Evolutionary conservation across 352 stramenopile genomes (phyloP).

Genomic region (Pythium coloratum): DNA sequence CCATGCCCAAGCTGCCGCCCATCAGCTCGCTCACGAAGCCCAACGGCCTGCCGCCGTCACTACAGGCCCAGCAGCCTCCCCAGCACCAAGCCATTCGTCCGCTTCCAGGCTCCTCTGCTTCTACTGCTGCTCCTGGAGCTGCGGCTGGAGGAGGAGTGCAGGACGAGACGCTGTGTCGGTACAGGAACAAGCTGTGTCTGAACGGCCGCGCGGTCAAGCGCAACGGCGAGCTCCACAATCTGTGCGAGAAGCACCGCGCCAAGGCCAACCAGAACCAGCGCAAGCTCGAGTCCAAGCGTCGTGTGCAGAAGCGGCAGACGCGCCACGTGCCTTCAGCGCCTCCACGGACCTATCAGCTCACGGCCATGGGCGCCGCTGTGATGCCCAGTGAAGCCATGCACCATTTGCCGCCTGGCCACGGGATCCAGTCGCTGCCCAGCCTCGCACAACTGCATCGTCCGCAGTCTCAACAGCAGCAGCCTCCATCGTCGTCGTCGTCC

Average conservation of each 20-base stretch:
- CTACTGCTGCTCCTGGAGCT: neutral
- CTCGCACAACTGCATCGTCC: constrained; percentile 25
- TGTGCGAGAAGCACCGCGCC: constrained; percentile 47
- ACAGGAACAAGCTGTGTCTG: constrained; percentile 46
- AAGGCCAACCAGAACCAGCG: constrained; percentile 82
- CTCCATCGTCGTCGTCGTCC: neutral
- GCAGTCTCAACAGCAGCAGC: neutral
- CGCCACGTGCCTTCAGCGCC: neutral
- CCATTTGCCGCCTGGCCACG: neutral
- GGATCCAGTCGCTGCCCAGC: constrained; percentile 15
- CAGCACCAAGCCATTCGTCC: too few species aligned
- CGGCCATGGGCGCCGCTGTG: neutral
- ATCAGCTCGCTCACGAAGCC: constrained; percentile 28
- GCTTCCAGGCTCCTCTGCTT: too few species aligned
- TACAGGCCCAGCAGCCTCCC: neutral
- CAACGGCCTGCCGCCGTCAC: constrained; percentile 4
- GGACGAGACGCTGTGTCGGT: constrained; percentile 34
- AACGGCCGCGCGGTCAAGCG: constrained; percentile 43
- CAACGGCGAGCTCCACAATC: constrained; percentile 45
- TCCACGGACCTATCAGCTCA: constrained; percentile 23
- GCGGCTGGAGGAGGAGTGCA: constrained; percentile 1
- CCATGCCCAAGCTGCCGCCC: constrained; percentile 25
- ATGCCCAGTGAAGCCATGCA: constrained; percentile 4
- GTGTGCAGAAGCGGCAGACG: constrained; percentile 47
- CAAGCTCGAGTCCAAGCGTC: constrained; percentile 82